Evolutionary conservation across 345 rosid species (phyloP).

Genomic region (Microthlaspi erraticum): DNA sequence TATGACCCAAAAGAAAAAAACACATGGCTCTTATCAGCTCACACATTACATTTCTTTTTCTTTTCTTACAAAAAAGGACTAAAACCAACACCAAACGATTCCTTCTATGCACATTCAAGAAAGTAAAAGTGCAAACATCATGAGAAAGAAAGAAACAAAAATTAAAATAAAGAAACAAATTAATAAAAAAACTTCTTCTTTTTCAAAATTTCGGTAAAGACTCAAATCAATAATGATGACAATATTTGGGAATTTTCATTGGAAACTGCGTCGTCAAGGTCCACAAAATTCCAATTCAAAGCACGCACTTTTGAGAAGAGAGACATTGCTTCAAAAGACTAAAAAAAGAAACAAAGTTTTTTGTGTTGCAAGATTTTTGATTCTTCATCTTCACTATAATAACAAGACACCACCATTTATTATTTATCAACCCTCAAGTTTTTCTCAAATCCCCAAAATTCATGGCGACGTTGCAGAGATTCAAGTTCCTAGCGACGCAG

Average conservation of each 20-base stretch:
- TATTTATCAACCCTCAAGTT: conserved; percentile 14
- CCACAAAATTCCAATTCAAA: conserved; percentile 65
- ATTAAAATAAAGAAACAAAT: not conserved
- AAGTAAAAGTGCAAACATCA: conserved; percentile 33
- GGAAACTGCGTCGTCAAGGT: conserved; percentile 34
- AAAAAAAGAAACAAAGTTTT: conserved; percentile 35
- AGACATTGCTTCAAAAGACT: conserved; percentile 41
- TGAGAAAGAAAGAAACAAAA: conserved; percentile 27
- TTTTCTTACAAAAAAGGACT: not conserved
- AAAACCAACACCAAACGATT: conserved; percentile 27
- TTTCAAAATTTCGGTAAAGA: conserved; percentile 32
- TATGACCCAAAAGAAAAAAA: conserved; percentile 30
- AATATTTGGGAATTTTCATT: conserved; percentile 36
- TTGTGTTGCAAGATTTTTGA: conserved; percentile 42
- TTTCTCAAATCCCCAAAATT: conserved; percentile 30
- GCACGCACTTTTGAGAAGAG: conserved; percentile 49
- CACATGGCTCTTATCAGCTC: conserved; percentile 27
- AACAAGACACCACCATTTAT: conserved; percentile 19
- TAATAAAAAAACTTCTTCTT: conserved; percentile 18
- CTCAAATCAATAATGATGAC: conserved; percentile 35
- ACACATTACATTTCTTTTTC: conserved; percentile 10
- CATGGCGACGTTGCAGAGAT: conserved; percentile 85
- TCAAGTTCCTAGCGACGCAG: conserved; percentile 83
- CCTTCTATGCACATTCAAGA: conserved; percentile 35
- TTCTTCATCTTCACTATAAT: conserved; percentile 33